Conservation (phyloP, 2,329 filamentous ascomycete species). For the Fusarium sp. region DNA sequence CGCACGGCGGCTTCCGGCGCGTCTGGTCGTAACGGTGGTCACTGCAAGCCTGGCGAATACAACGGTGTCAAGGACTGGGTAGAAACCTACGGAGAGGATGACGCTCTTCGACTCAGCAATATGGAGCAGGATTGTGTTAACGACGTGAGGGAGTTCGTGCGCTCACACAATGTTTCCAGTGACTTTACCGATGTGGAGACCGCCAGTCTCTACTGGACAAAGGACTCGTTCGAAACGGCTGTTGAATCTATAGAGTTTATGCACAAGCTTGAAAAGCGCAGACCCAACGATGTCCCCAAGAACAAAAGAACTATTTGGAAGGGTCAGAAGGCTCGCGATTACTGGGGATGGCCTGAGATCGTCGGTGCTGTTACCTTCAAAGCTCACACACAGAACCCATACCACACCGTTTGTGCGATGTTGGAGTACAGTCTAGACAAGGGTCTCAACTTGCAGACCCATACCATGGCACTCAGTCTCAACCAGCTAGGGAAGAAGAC, state of each 20-base stretch:
- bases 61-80: slow-evolving; percentile 27
- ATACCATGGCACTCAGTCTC: slow-evolving; percentile 28
- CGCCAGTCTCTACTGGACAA: slow-evolving; percentile 31
- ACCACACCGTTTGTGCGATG: slow-evolving; percentile 30
- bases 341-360: slow-evolving; percentile 34
- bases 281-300: slow-evolving; percentile 29
- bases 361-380: slow-evolving; percentile 24
- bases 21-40: slow-evolving; percentile 21
- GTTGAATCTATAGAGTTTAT: slow-evolving; percentile 26
- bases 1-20: slow-evolving; percentile 31
- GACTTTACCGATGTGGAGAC: slow-evolving; percentile 35
- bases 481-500: slow-evolving; percentile 21
- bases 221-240: slow-evolving; percentile 27
- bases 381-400: slow-evolving; percentile 32
- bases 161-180: slow-evolving; percentile 27
- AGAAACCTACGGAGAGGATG: slow-evolving; percentile 26
- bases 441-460: slow-evolving; percentile 27
- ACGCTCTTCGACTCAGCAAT: slow-evolving; percentile 24
- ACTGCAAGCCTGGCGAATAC: slow-evolving; percentile 27
- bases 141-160: slow-evolving; percentile 32
- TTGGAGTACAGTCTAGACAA: slow-evolving; percentile 23
- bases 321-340: slow-evolving; percentile 15
- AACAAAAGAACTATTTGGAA: slow-evolving; percentile 30
- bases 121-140: slow-evolving; percentile 37
- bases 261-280: slow-evolving; percentile 14